Evolutionary conservation across 1,139 yeast species (phyloP), one percentile per base, ranked within the genome.

Genomic region (Yamadazyma sp.): DNA sequence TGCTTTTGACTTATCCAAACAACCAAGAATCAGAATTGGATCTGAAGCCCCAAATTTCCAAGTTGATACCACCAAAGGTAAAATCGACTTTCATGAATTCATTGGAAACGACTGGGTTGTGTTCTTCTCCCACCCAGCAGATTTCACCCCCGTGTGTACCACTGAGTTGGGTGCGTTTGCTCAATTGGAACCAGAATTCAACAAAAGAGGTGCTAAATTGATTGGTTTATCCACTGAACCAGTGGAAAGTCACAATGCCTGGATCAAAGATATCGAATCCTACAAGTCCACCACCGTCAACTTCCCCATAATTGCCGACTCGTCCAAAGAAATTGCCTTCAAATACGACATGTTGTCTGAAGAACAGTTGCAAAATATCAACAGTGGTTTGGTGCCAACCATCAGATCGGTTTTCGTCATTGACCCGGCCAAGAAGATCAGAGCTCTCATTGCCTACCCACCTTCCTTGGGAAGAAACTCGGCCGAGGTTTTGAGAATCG

Each of bases 141-240:
- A 88, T 63, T 87, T 86, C 73, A 88, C 96, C 13, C 96, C 96
- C 29, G 96, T 88, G 37, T 88, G 96, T 68, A 88, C 96, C 52
- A 88, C 96, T 39, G 96, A 88, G 70, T 76, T 88, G 54, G 96
- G 96, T 47, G 96, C 95, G 12, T 88, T 88, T 56, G 87, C 96
- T 46, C 76, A 79, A 57, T 75, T 87, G 62, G 82, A 85, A 35
- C 88, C 87, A 25, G 95, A 87, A 61, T 88, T 88, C 57, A 78
- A 77, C 54, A 75, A 81, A 64, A 80, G 95, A 64, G 78, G 80
- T 57, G 84, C 86, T 53, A 87, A 88, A 71, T 74, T 88, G 62
- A 82, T 88, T 59, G 96, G 96, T 41, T 73, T 88, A 52, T 82
- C 92, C 47, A 78, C 86, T 46, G 85, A 82, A 52, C 76, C 82